Conservation (phyloP, 495 filamentous ascomycete genomes). For the Pseudoneurospora amorphoporcata region DNA sequence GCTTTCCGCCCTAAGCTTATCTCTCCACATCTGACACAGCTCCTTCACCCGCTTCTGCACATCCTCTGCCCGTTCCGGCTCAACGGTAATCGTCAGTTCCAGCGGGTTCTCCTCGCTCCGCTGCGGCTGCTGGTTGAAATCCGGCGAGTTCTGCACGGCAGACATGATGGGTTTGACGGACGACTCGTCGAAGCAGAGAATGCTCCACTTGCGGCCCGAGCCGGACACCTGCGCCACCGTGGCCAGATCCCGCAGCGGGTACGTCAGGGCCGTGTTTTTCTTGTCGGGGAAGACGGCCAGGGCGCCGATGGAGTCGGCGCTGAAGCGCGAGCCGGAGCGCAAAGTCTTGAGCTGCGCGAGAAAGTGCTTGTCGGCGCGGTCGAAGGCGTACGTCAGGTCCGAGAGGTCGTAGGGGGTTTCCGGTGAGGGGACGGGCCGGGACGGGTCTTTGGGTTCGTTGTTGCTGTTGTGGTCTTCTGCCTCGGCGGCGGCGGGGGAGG, state of each 20-base stretch:
- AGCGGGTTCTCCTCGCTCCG: slow-evolving; percentile 54
- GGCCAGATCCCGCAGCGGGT: slow-evolving; percentile 59
- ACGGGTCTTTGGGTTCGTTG: not conserved
- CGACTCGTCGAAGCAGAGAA: slow-evolving; percentile 46
- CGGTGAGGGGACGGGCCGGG: slow-evolving; percentile 17
- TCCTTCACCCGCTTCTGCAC: slow-evolving; percentile 46
- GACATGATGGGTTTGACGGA: slow-evolving; percentile 63
- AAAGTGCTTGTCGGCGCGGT: slow-evolving; percentile 43
- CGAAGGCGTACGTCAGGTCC: slow-evolving; percentile 49
- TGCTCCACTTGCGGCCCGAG: slow-evolving; percentile 52
- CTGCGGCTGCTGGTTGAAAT: slow-evolving; percentile 65
- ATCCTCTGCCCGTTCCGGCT: slow-evolving; percentile 50
- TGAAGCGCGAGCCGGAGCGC: slow-evolving; percentile 49
- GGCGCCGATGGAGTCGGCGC: slow-evolving; percentile 53
- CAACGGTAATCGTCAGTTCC: slow-evolving; percentile 63
- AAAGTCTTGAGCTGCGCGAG: slow-evolving; percentile 54
- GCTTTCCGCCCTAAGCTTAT: slow-evolving; percentile 43
- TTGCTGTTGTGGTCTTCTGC: slow-evolving; percentile 1
- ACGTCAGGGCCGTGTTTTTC: slow-evolving; percentile 28
- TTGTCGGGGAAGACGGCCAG: slow-evolving; percentile 52
- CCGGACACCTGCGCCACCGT: slow-evolving; percentile 66
- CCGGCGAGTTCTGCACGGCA: slow-evolving; percentile 52
- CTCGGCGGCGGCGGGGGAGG: not conserved
- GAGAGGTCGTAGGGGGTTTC: slow-evolving; percentile 61
- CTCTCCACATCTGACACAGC: slow-evolving; percentile 49